These are phyloP conservation scores for Backusella psychrophila DNA, from an alignment of 192 early-diverging fungal genomes.

Conservation along the genomic window DNA sequence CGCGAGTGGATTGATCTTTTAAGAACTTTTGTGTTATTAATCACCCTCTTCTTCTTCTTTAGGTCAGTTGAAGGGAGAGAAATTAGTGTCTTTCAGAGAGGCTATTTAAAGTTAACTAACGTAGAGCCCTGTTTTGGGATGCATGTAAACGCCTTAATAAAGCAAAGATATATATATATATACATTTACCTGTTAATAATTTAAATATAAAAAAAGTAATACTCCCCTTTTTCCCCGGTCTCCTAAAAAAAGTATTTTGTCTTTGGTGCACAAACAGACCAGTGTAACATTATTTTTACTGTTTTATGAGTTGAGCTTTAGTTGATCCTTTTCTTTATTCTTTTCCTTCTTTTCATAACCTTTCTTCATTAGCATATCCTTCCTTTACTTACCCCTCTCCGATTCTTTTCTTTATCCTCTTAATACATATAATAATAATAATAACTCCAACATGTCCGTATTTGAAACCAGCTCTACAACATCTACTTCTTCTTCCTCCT, in stretches of 20 bases:
- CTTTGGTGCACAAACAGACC: conserved; percentile 7
- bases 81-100: conserved; percentile 33
- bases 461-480: not conserved
- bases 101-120: conserved; percentile 15
- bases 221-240: not conserved
- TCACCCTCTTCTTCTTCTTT: not conserved
- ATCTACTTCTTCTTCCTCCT: not conserved
- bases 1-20: too few relatives aligned
- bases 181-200: not conserved
- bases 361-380: not conserved
- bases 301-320: conserved; percentile 1
- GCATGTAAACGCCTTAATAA: not conserved
- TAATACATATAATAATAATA: not conserved
- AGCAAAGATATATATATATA: not conserved
- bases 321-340: not conserved
- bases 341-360: conserved; percentile 15
- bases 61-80: conserved; percentile 37
- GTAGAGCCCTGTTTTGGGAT: not conserved
- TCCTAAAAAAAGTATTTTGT: not conserved
- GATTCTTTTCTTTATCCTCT: not conserved
- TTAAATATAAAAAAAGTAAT: not conserved
- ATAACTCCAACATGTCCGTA: not conserved
- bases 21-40: not conserved
- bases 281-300: conserved; percentile 13
- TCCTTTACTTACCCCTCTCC: not conserved